Conservation (phyloP, 192 early-diverging fungal genomes). For the Ambispora gerdemannii region DNA sequence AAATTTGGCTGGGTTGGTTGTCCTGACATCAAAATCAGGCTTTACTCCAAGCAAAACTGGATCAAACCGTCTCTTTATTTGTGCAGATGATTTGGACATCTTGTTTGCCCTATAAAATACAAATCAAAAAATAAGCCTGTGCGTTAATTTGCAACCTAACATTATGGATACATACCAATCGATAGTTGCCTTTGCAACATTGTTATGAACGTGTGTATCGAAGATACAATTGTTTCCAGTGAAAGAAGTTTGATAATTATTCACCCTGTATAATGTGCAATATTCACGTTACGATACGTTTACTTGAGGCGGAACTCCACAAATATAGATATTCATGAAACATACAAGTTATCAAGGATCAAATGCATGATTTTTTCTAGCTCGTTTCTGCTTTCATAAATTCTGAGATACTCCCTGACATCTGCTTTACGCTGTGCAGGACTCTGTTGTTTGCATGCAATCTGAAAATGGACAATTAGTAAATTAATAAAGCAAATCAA, state of each 20-base stretch:
- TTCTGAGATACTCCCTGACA: no score
- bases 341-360: no score
- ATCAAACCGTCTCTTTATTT: constrained; percentile 7
- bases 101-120: constrained; percentile 20
- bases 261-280: constrained; percentile 5
- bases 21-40: constrained; percentile 20
- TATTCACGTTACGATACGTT: constrained; percentile 5
- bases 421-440: no score
- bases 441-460: no score
- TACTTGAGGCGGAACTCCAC: not conserved
- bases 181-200: not conserved
- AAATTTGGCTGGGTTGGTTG: constrained; percentile 9
- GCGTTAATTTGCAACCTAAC: not conserved
- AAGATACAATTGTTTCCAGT: not conserved
- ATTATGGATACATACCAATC: constrained; percentile 20
- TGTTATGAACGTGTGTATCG: constrained; percentile 7
- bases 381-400: no score
- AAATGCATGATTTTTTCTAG: no score
- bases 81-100: constrained; percentile 14
- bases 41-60: constrained; percentile 3
- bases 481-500: no score
- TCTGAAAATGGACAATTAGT: no score
- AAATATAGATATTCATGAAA: not conserved
- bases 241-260: constrained; percentile 17
- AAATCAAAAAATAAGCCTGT: not conserved